Conservation (phyloP, 202 grass and related monocot species). For the Musa balbisiana region DNA sequence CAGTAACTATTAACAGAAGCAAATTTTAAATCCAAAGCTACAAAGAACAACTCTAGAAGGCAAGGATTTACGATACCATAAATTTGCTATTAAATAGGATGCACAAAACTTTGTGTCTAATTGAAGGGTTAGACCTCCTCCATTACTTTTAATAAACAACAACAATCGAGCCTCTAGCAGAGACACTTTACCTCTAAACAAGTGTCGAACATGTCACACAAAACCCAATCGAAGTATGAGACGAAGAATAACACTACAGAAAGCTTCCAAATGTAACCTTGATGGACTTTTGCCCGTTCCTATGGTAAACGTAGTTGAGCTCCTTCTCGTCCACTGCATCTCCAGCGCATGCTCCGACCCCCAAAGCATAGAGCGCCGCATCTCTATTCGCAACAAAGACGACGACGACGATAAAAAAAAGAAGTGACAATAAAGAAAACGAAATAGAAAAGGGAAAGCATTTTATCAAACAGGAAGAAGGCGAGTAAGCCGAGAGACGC, state of each 20-base stretch:
- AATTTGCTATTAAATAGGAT: too few relatives aligned
- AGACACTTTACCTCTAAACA: neutral
- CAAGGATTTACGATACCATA: too few relatives aligned
- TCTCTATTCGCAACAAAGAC: slow-evolving; percentile 41
- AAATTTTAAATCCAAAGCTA: too few relatives aligned
- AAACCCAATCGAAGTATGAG: neutral
- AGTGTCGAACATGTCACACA: neutral
- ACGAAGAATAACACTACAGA: neutral
- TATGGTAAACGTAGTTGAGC: slow-evolving; percentile 69
- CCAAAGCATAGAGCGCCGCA: slow-evolving; percentile 69
- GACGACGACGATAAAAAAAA: neutral
- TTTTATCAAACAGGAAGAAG: neutral
- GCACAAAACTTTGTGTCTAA: too few relatives aligned
- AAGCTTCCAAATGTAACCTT: slow-evolving; percentile 36
- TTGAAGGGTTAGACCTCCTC: too few relatives aligned
- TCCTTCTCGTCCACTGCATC: slow-evolving; percentile 86
- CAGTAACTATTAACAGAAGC: too few relatives aligned
- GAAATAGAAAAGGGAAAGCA: neutral
- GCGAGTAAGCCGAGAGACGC: neutral
- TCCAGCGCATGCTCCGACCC: slow-evolving; percentile 58
- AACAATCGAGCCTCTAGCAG: too few relatives aligned
- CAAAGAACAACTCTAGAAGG: too few relatives aligned
- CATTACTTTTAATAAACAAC: too few relatives aligned
- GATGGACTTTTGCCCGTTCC: slow-evolving; percentile 54
- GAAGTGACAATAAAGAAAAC: neutral